Base-by-base conservation (phyloP, 495 filamentous ascomycete species). In the Amniculicola lignicola region DNA sequence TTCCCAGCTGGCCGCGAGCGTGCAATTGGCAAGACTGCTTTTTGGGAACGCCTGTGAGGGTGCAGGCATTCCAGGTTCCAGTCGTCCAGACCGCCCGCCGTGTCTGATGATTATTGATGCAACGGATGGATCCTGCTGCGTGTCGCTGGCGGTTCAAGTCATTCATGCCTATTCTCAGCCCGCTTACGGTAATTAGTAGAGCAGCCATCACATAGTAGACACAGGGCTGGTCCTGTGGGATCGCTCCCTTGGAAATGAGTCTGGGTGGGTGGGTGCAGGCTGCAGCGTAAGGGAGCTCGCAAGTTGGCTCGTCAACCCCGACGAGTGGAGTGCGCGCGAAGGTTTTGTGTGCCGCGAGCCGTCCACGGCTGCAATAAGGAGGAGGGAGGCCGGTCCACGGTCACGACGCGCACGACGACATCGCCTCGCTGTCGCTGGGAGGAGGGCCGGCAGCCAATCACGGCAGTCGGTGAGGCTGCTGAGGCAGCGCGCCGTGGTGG, bases 191-290 rank as follows among this genome's bases (percentile, higher is more conserved):
- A 25, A 51, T 45, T 51, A 29, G 46, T 51, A 46, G 55, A 23
- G 10, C 41, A 3, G 41, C 40, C 39, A 18, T 57, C 44, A 37
- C 45, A 29, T 39, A 50, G n/a, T n/a, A n/a, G 33, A 41, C 36
- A 35, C 33, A 21, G 33, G 51, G 45, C 53, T 23, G 33, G 53
- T 15, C 45, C 31, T 46, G 45, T 51, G 54, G 54, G 52, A 56
- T 51, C 46, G 52, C 28, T 41, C 52, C 52, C 41, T 56, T 35
- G 52, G 41, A 44, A 35, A n/a, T 25, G 36, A 23, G 35, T 51
- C 44, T 42, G 35, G 46, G 45, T 45, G 57, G 57, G 50, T 51
- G 54, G 42, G 57, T 55, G 57, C 57, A 55, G 57, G 21, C 16
- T 35, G 51, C 41, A 46, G 29, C 19, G 46, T 24, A 39, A 51